Conservation (phyloP, 75 land plant genomes). For the Pseudotsuga menziesii region DNA sequence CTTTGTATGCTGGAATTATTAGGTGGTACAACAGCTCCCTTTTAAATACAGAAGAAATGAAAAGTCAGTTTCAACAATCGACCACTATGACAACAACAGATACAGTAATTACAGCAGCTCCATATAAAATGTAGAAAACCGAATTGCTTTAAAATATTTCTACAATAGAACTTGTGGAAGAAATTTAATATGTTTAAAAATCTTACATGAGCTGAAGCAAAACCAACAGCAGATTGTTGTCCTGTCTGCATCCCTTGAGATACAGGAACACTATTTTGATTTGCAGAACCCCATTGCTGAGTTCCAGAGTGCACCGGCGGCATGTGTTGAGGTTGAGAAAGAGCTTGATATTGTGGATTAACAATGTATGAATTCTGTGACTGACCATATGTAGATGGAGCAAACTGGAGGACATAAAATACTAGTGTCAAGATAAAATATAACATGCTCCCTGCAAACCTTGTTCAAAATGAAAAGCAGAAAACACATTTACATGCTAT, state of each 20-base stretch:
- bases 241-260: slow-evolving; percentile 15
- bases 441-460: not conserved
- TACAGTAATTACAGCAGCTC: not conserved
- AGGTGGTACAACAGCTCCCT: slow-evolving; percentile 27
- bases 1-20: slow-evolving; percentile 11
- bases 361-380: slow-evolving; percentile 20
- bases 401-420: slow-evolving; percentile 16
- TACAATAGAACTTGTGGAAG: not conserved
- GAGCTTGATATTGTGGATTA: slow-evolving; percentile 32
- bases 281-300: slow-evolving; percentile 36
- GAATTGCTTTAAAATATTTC: not conserved
- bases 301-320: slow-evolving; percentile 12
- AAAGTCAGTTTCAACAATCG: not conserved
- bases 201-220: slow-evolving; percentile 21
- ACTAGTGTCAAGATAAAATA: slow-evolving; percentile 1
- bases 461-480: not conserved
- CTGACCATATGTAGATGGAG: slow-evolving; percentile 30
- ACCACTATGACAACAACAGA: no score
- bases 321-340: slow-evolving; percentile 27
- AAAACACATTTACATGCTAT: not conserved
- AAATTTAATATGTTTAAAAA: not conserved
- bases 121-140: not conserved
- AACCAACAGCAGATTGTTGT: slow-evolving; percentile 21
- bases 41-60: not conserved
- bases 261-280: slow-evolving; percentile 9